phyloP scores from a whole-genome alignment of 2,329 filamentous ascomycete species.

The Arthrocladium fulminans region DNA sequence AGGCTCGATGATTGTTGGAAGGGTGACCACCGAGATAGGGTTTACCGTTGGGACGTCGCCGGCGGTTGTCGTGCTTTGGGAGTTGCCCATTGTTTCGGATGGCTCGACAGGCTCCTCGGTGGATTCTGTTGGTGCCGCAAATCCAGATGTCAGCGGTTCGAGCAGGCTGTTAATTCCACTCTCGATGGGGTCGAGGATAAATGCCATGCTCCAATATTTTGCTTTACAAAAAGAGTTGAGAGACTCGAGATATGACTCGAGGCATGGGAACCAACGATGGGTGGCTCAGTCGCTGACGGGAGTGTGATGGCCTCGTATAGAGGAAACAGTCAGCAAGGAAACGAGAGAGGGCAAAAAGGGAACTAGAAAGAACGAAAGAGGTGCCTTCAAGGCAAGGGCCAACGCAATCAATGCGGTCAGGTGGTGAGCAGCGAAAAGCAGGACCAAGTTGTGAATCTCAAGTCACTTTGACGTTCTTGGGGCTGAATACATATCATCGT shows the following conservation, averaged over 20 bases:
- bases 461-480: not conserved
- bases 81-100: not conserved
- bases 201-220: not conserved
- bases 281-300: not conserved
- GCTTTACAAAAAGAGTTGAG: too few species aligned
- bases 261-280: too few species aligned
- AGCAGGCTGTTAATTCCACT: slow-evolving; percentile 2
- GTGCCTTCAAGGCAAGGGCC: slow-evolving; percentile 1
- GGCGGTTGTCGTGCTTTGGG: not conserved
- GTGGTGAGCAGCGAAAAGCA: not conserved
- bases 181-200: slow-evolving; percentile 3
- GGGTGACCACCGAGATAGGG: not conserved
- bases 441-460: too few species aligned
- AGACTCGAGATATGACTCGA: too few species aligned
- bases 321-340: not conserved
- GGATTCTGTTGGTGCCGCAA: not conserved
- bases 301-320: not conserved
- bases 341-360: not conserved
- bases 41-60: not conserved
- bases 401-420: not conserved
- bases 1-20: not conserved
- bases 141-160: not conserved
- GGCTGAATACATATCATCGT: not conserved
- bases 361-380: not conserved
- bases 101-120: not conserved